Conservation (phyloP, 2,329 filamentous ascomycete species). For the Colletotrichum sp. region DNA sequence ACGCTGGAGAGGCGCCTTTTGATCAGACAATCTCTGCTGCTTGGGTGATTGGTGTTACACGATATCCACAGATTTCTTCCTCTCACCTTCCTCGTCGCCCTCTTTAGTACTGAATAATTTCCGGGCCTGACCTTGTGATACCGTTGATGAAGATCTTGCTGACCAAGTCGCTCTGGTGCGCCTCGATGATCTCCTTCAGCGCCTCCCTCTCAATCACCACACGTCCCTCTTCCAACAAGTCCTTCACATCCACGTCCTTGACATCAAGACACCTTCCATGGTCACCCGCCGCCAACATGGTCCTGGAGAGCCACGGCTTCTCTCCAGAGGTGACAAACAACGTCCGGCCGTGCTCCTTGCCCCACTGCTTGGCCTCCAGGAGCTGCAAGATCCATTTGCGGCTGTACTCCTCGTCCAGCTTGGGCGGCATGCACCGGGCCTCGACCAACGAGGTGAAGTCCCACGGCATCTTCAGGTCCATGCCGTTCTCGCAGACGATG, state of each 20-base stretch:
- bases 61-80: neutral
- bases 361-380: conserved; percentile 74
- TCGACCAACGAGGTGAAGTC: conserved; percentile 50
- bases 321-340: conserved; percentile 73
- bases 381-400: conserved; percentile 70
- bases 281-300: conserved; percentile 66
- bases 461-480: conserved; percentile 67
- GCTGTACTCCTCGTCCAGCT: conserved; percentile 60
- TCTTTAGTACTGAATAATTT: conserved; percentile 35
- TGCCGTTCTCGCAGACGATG: conserved; percentile 79
- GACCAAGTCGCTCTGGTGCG: conserved; percentile 73
- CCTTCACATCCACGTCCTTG: conserved; percentile 93
- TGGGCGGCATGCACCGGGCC: conserved; percentile 46
- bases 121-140: conserved; percentile 34
- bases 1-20: conserved; percentile 12
- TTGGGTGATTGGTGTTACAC: conserved; percentile 19
- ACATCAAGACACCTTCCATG: conserved; percentile 74
- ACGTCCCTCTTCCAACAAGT: conserved; percentile 83
- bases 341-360: conserved; percentile 69
- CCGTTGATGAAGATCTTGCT: conserved; percentile 51
- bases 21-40: conserved; percentile 5
- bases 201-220: conserved; percentile 87
- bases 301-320: conserved; percentile 68
- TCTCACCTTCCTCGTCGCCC: neutral
- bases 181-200: conserved; percentile 74